Evolutionary conservation across 1,284 basidiomycete genomes (phyloP), one percentile per base, ranked within the genome.

Genomic region (Malassezia furfur): DNA sequence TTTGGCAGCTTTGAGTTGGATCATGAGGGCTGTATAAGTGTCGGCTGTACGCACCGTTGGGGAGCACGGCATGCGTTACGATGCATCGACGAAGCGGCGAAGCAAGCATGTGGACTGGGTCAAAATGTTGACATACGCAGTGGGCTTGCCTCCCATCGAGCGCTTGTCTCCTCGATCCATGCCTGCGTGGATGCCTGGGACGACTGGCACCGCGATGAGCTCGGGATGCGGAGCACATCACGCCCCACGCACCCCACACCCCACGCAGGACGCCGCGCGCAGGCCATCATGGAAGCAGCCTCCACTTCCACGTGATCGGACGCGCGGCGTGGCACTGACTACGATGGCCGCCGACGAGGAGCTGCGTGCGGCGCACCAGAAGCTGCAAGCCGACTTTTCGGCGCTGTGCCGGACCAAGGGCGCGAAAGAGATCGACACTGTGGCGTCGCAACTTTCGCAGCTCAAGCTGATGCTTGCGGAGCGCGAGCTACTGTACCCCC

Each of bases 381-480:
- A 46, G 19, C 50, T 57, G 28, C 32, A 25, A 14, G 15, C 35
- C 11, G 22, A 44, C 32, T 52, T 50, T 17, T 5, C 52, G n/a
- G 41, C 37, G 22, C 41, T 61, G 17, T 19, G 49, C 28, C 11
- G 32, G 17, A 28, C 31, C 28, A 46, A 39, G n/a, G 9, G 14
- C 1, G 38, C 17, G 7, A 11, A n/a, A 14, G 10, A 17, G 14
- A 9, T 30, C 2, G 32, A 55, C 2, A 21, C 50, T 11, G 55
- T 68, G 17, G 57, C 59, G 15, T 48, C 59, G 7, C 55, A 65
- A 36, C 60, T 74, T 11, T 60, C 68, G 21, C 60, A 61, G 57
- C 62, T 67, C 48, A 74, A 91, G 86, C 80, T 90, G 66, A 83
- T 83, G 43, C 78, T 93, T 48, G 85, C 87, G 61, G 81, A 88